Base-by-base conservation (phyloP, 1,284 basidiomycete species). In the Heterobasidion annosum region DNA sequence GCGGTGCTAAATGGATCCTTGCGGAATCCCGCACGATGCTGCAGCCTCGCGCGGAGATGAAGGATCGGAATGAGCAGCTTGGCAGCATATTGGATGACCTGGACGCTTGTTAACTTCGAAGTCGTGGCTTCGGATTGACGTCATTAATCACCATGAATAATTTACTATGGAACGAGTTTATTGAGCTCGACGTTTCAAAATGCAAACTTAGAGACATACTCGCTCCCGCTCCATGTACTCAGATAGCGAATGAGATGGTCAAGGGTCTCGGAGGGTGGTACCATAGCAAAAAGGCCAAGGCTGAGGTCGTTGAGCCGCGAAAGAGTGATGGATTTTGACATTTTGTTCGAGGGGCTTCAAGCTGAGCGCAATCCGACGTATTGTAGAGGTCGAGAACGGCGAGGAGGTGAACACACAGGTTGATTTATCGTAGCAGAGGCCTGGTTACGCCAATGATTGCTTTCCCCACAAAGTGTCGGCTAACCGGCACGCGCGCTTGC, bases 211-310 rank as follows among this genome's bases (percentile, higher is more conserved):
- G 34, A 55, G 64, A 79, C 81, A 70, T 72, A 89, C 88, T 91
- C 88, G 78, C 81, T 88, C 35, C 88, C 88, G 64, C 82, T 84
- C 85, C 86, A 91, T 62, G 87, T 88, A 56, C 83, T 81, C 50
- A 91, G 71, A 64, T 81, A 88, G 60, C 86, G 73, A 37, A 88
- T 75, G 12, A 88, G 72, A 66, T 89, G 88, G 61, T 88, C 76
- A 40, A 91, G 65, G 8, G 74, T 79, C 59, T 82, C 73, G 10
- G 83, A 85, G 0, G 79, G 73, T 16, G 79, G 78, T 15, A 86
- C 67, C 48, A 64, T 64, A 35, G 75, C 68, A 65, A 88, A 89
- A 35, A 73, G 74, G 1, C 88, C 88, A 7, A 91, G 67, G 16
- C 83, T 73, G 1, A 70, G 53, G 65, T 90, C 85, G 57, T 77